phyloP scores from a whole-genome alignment of 352 stramenopile genomes.

The Globisporangium orthogonon region DNA sequence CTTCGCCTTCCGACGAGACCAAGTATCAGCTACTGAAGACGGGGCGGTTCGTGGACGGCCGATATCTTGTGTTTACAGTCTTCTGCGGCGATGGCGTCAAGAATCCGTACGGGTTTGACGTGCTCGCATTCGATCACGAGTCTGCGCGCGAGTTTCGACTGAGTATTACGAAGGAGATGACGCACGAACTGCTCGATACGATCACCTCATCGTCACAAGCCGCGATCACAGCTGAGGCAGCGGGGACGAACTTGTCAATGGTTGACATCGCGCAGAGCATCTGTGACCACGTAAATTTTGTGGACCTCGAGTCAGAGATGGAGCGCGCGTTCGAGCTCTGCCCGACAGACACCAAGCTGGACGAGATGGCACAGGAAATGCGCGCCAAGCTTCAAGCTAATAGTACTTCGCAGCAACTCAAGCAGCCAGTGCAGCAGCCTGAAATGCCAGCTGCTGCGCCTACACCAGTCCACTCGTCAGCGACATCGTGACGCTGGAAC shows the following conservation, averaged over 20 bases:
- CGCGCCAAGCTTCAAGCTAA: constrained; percentile 15
- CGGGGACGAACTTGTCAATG: constrained; percentile 68
- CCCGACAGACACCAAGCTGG: constrained; percentile 56
- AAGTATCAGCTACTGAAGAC: constrained; percentile 64
- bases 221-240: constrained; percentile 47
- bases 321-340: constrained; percentile 64
- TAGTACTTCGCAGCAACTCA: neutral
- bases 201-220: constrained; percentile 47
- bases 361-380: constrained; percentile 67
- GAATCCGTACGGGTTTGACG: constrained; percentile 70
- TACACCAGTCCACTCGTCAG: constrained; percentile 13
- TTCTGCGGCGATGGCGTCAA: constrained; percentile 55
- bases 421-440: constrained; percentile 6
- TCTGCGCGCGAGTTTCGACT: constrained; percentile 41
- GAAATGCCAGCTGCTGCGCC: neutral
- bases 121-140: constrained; percentile 45
- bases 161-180: constrained; percentile 54
- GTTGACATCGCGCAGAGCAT: constrained; percentile 56
- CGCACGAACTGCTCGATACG: constrained; percentile 48
- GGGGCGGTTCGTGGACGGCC: constrained; percentile 54
- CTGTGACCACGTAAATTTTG: constrained; percentile 53
- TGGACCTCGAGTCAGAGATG: constrained; percentile 17
- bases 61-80: constrained; percentile 61
- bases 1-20: constrained; percentile 8
- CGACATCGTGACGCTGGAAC: constrained; percentile 61